A percentile compares a stretch with the other conserved stretches of the same genome.
Conservation (phyloP, 1,139 yeast species). For the Suhomyces anneliseae region DNA sequence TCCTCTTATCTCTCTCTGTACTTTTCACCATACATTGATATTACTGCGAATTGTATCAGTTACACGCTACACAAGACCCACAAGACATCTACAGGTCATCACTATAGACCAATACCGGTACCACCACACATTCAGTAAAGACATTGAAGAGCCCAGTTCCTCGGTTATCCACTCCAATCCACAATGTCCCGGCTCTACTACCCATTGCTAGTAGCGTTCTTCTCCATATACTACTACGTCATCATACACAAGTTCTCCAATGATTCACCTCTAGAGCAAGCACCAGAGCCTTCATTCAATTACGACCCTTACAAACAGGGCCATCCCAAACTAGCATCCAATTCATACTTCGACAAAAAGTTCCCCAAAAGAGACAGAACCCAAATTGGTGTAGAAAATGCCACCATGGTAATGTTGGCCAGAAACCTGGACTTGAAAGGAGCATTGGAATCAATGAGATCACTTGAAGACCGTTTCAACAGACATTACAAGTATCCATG, state of each 20-base stretch:
- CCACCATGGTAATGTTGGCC: constrained; percentile 50
- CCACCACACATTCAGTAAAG: too few species aligned
- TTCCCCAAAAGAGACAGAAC: constrained; percentile 30
- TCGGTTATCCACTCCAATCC: not conserved
- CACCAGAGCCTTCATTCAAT: not conserved
- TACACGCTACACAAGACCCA: too few species aligned
- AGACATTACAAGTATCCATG: constrained; percentile 46
- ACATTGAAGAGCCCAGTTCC: too few species aligned
- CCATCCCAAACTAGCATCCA: constrained; percentile 40
- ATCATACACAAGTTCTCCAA: not conserved
- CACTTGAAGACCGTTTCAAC: constrained; percentile 49
- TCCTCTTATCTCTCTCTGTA: too few species aligned
- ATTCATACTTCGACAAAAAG: constrained; percentile 38
- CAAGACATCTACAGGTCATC: too few species aligned
- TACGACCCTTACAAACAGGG: constrained; percentile 12
- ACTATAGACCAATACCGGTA: too few species aligned
- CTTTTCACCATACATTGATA: too few species aligned
- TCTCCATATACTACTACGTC: constrained; percentile 9
- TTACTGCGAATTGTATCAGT: too few species aligned
- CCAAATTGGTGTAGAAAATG: constrained; percentile 50
- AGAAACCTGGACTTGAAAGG: constrained; percentile 44
- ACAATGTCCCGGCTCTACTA: not conserved
- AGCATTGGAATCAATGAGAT: constrained; percentile 44
- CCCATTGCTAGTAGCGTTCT: constrained; percentile 2
- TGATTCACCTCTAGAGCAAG: not conserved